These are phyloP conservation scores for Claviceps cyperi DNA, from an alignment of 2,329 filamentous ascomycete genomes.

Conservation along the genomic window DNA sequence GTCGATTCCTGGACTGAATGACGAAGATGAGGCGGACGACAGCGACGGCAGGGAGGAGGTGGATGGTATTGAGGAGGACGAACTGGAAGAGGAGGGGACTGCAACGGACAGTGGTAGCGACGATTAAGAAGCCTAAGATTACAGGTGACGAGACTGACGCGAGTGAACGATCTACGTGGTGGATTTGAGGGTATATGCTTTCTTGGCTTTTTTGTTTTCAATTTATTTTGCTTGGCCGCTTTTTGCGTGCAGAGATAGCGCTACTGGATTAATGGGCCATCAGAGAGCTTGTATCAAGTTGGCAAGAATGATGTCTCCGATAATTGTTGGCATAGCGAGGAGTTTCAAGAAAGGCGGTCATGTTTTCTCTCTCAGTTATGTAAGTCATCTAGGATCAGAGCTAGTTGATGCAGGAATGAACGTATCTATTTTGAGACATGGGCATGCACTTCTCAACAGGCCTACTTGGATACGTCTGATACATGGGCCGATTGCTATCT, in stretches of 20 bases:
- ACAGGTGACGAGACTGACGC: slow-evolving; percentile 2
- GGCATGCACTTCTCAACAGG: too few relatives aligned
- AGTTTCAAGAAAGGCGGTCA: background rate
- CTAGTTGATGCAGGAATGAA: background rate
- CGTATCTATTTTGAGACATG: background rate
- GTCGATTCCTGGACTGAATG: slow-evolving; percentile 54
- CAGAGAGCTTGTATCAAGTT: too few relatives aligned
- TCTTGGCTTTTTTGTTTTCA: background rate
- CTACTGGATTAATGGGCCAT: too few relatives aligned
- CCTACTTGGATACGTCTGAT: too few relatives aligned
- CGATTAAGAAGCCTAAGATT: slow-evolving; percentile 19
- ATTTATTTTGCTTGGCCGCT: background rate
- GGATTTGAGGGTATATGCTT: background rate
- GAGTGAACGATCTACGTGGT: background rate
- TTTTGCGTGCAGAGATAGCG: background rate
- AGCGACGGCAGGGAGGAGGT: slow-evolving; percentile 37
- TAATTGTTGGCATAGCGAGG: slow-evolving; percentile 1
- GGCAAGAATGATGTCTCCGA: background rate
- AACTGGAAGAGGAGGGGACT: slow-evolving; percentile 35
- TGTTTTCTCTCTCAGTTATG: background rate
- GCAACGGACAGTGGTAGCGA: slow-evolving; percentile 34
- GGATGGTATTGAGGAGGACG: slow-evolving; percentile 28
- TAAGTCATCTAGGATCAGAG: background rate
- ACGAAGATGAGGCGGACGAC: slow-evolving; percentile 39
- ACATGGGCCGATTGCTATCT: too few relatives aligned